Evolutionary conservation across 1,284 basidiomycete species (phyloP), one percentile per base, ranked within the genome.

Genomic region (Mycena sp.): DNA sequence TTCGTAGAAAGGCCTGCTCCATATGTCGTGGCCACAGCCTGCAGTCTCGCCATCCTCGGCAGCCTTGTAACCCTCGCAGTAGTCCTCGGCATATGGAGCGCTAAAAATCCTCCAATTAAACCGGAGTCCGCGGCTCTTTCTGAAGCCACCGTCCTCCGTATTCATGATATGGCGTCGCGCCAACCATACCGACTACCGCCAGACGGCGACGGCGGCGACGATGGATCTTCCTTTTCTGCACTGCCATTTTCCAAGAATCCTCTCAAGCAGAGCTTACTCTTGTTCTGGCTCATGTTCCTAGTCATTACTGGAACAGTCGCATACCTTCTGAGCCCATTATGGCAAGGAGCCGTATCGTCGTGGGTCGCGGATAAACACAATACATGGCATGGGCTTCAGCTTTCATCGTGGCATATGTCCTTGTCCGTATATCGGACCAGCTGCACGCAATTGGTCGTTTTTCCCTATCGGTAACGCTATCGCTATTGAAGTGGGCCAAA

Each of bases 281-380:
- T 66, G 16, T 66, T 63, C 49, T 63, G 51, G 64, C 48, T 66
- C 32, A 26, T 60, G 5, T 23, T 63, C 28, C 37, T 63, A n/a
- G n/a, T 63, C 26, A 10, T 57, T 43, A 41, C 46, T 16, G 52
- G 23, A 9, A 38, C 26, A 5, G 25, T 55, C 9, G 51, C 43
- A 9, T 63, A 63, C 21, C 23, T 43, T 25, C 44, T 66, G 37
- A 40, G 57, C 5, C 40, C 53, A 21, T n/a, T 54, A 16, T 66
- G 64, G 64, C 1, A 37, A 25, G 29, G 12, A 23, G 38, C 48
- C n/a, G 45, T 63, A 4, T 49, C 51, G 5, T 21, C 50, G n/a
- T 58, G 30, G 25, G 21, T 65, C 21, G 41, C 49, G 17, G 44
- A 60, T 10, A 55, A 66, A 35, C 48, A 48, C 28, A 25, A 41